Base-by-base conservation (phyloP, 1,284 basidiomycete genomes). In the Ceratobasidium sp. region DNA sequence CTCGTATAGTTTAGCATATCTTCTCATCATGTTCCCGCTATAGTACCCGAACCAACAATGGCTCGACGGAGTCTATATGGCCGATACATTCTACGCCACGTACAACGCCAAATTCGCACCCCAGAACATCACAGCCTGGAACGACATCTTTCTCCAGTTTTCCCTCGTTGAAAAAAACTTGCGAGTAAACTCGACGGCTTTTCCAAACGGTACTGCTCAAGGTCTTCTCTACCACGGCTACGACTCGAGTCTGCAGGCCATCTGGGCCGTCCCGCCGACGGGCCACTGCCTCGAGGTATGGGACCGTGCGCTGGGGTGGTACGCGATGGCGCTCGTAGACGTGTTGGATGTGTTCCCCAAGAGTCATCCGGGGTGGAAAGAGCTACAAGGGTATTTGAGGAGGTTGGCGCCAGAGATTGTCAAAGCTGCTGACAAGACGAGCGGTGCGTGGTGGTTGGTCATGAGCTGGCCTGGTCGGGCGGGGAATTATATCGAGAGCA, bases 371-470 rank as follows among this genome's bases (percentile, higher is more conserved):
- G 85, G 84, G 16, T 83, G 84, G 64, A 74, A 67, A 0, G 80
- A 81, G 20, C 81, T 87, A 33, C 83, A 86, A 50, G 67, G 78
- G 14, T 84, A 86, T 50, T 82, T 88, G 18, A 81, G 81, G 55
- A 82, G 81, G 0, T 82, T 88, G 18, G 83, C 83, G 2, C 87
- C 86, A 2, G 82, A 81, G 20, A 79, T 88, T 4, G 81, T 83
- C 20, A 83, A 84, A 67, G 86, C 87, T 0, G 86, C 87, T 1
- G 87, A 88, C 78, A 82, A 82, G 16, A 69, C 78, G 8, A 83
- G 83, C 8, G 87, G 86, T n/a, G 87, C 84, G 16, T 89, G 88
- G 87, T 88, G 88, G 88, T 84, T 88, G 41, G 87, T 88, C 7
- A 83, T 88, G 59, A 86, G 86, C 7, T 85, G 88, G 80, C 87